Evolutionary conservation across 148 eudicot species (phyloP), one percentile per base, ranked within the genome.

Genomic region (Chenopodium quinoa): DNA sequence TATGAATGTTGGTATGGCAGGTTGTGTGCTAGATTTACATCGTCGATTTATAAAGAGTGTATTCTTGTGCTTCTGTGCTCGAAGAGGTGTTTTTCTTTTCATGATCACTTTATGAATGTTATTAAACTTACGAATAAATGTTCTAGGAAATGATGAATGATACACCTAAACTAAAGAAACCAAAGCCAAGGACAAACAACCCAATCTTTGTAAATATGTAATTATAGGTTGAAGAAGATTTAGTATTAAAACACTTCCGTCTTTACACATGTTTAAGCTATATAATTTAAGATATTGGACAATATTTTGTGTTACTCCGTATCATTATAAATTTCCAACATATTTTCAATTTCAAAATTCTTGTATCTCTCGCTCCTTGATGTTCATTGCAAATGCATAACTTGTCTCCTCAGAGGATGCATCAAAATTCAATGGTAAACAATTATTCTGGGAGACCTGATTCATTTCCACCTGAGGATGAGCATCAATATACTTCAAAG

Each of bases 331-430:
- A 17, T 40, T 22, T 44, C 16, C 27, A 72, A 10, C 46, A 9
- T 73, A 3, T 13, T 50, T 2, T 14, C 54, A 50, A 9, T 50
- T 50, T 9, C 10, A 50, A 50, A 9, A 50, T 50, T 50, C 54
- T 50, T 40, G 44, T 40, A 40, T 11, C 62, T 19, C n/a, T 22
- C 60, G 0, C 32, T 5, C 17, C 7, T 74, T 52, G 5, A 16
- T 11, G 46, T 70, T 22, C 82, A 65, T 47, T 81, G 69, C 81
- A 86, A 80, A 82, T 75, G 90, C 83, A 77, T 67, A 81, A 84
- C 25, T 74, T 83, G 68, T 71, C 83, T 69, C 37, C 20, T 64
- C 88, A 82, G 76, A 71, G 84, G 69, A 86, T 84, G 86, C 86
- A 77, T 66, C 84, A 72, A 48, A 81, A 75, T 75, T 34, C 80